Base-by-base conservation (phyloP, 2,329 filamentous ascomycete genomes). In the Colletotrichum sp. region DNA sequence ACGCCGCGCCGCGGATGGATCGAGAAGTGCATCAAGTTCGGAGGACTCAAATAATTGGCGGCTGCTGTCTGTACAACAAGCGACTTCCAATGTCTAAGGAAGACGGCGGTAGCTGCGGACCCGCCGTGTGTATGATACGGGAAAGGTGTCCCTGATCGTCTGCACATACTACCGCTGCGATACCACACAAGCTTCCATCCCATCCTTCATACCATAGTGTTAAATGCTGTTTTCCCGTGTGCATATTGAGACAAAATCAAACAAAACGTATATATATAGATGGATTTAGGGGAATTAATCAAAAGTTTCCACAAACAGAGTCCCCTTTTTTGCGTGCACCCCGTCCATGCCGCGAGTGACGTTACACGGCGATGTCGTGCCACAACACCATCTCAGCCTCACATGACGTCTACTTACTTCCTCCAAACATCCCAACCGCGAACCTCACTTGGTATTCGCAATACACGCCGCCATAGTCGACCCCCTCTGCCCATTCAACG, bases 1-100 rank as follows among this genome's bases (percentile, higher is more conserved):
- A 73, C 73, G 12, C 68, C 69, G 9, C 65, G 65, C 4, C 63
- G 64, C 51, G 69, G 68, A 2, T 76, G 72, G 74, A 74, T 76
- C 11, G 72, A 75, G 38, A 76, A 62, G 57, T 75, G 72, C 38
- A 72, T 75, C 64, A 75, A 69, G 36, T 74, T 76, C 4, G 74
- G 74, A 13, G 73, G 73, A 16, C 21, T 72, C 18, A 76, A 69
- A 58, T 76, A 57, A 72, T 47, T 12, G 8, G 12, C 43, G 54
- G 2, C 47, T 18, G 54, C 18, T 24, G 29, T 62, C 16, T 54
- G 43, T 18, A 36, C 33, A 34, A 62, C 18, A 51, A 51, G 43
- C 6, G 11, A 51, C 43, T 12, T 21, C n/a, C 43, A 21, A 13
- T 8, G n/a, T 51, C 5, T 6, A 33, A 8, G 31, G 6, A 33